These are phyloP conservation scores for Panaeolus papilionaceus DNA, from an alignment of 768 basidiomycete genomes.

Conservation along the genomic window DNA sequence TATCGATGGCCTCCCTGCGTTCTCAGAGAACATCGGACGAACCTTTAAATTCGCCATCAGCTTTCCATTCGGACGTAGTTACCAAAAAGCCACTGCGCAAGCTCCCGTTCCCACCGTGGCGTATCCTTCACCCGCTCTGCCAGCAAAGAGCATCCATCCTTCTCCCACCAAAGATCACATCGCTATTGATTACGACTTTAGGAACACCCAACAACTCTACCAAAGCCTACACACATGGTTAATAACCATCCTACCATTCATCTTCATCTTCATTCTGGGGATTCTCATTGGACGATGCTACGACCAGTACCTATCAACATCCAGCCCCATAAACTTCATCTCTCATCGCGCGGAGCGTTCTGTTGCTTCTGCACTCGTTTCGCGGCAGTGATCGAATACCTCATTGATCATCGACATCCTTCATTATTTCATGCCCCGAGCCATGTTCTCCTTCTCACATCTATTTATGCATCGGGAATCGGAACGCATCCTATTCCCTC, in stretches of 20 bases:
- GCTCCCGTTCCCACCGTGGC: constrained; percentile 3
- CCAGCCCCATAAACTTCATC: not conserved
- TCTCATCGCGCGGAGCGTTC: constrained; percentile 5
- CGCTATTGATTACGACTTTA: constrained; percentile 10
- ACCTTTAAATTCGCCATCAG: constrained; percentile 25
- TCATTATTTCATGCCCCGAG: constrained; percentile 9
- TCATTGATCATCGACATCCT: constrained; percentile 11
- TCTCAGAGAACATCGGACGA: constrained; percentile 33
- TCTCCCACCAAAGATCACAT: constrained; percentile 4
- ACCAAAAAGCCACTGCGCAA: constrained; percentile 10
- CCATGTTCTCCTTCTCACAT: constrained; percentile 4
- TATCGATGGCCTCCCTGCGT: constrained; percentile 62
- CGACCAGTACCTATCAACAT: constrained; percentile 13
- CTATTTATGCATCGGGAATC: constrained; percentile 12
- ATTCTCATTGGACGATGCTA: constrained; percentile 14
- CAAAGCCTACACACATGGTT: constrained; percentile 13
- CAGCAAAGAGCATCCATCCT: constrained; percentile 7
- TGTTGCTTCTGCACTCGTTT: constrained; percentile 10
- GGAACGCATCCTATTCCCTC: constrained; percentile 4
- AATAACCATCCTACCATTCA: constrained; percentile 12
- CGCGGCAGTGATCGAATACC: not conserved
- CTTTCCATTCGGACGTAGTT: constrained; percentile 11
- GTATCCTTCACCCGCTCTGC: constrained; percentile 11
- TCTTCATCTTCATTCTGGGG: constrained; percentile 12
- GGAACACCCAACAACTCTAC: not conserved